Evolutionary conservation across 495 filamentous ascomycete genomes (phyloP).

Genomic region (Daldinia decipiens): DNA sequence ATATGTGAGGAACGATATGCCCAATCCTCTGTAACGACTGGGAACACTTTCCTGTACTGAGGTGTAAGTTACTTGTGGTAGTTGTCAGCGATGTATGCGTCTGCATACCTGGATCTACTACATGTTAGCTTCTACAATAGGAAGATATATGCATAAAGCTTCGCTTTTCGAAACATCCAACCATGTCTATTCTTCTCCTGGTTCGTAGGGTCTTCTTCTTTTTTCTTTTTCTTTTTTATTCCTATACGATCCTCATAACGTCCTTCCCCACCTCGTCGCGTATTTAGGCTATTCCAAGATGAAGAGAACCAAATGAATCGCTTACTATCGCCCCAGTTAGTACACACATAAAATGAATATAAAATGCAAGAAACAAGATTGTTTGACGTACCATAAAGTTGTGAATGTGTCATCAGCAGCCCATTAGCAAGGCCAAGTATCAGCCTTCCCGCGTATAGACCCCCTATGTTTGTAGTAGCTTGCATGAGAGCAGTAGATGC

Average conservation of each 20-base stretch:
- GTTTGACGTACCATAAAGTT: slow-evolving; percentile 58
- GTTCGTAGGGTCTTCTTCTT: background rate
- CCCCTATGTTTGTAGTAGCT: slow-evolving; percentile 61
- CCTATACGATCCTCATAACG: background rate
- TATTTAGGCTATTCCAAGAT: background rate
- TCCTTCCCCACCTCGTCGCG: too few species aligned
- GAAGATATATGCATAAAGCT: too few species aligned
- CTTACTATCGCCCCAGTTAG: slow-evolving; percentile 23
- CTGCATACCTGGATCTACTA: slow-evolving; percentile 52
- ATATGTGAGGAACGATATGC: slow-evolving; percentile 55
- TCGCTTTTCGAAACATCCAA: background rate
- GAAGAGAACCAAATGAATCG: background rate
- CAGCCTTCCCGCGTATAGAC: slow-evolving; percentile 65
- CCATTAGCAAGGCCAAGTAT: slow-evolving; percentile 67
- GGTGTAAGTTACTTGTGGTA: slow-evolving; percentile 14
- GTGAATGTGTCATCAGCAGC: slow-evolving; percentile 68
- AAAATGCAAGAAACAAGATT: background rate
- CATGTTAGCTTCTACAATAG: slow-evolving; percentile 11
- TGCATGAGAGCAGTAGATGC: slow-evolving; percentile 67
- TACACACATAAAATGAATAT: background rate
- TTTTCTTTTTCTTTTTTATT: background rate
- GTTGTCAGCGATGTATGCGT: background rate
- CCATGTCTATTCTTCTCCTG: background rate
- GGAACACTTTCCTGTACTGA: slow-evolving; percentile 58
- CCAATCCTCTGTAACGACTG: slow-evolving; percentile 61